A percentile compares a stretch with the other conserved stretches of the same genome.
phyloP scores from a whole-genome alignment of 768 basidiomycete species.

The Lactifluus rugatus region DNA sequence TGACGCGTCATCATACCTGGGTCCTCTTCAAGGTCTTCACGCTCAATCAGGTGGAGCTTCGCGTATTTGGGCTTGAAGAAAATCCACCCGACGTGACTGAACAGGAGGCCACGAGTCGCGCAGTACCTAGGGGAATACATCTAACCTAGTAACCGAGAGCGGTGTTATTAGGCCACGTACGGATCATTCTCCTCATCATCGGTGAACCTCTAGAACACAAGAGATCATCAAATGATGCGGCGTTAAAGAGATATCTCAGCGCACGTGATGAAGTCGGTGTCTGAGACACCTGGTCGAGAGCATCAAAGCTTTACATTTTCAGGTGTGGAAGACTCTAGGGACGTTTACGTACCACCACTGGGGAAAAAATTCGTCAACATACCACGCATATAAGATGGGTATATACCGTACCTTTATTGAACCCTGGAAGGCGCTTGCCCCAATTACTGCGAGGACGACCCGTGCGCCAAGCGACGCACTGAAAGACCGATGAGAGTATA shows the following conservation, averaged over 20 bases:
- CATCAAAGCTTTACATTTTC: slow-evolving; percentile 35
- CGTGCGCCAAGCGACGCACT: slow-evolving; percentile 47
- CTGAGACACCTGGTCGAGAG: slow-evolving; percentile 56
- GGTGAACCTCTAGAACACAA: slow-evolving; percentile 45
- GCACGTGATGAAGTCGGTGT: slow-evolving; percentile 66
- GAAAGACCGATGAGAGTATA: slow-evolving; percentile 72
- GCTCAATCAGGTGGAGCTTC: slow-evolving; percentile 52
- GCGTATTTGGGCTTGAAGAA: slow-evolving; percentile 66
- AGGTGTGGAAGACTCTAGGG: neutral
- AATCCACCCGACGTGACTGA: slow-evolving; percentile 81
- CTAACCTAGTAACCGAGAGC: neutral
- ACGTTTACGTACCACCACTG: slow-evolving; percentile 19
- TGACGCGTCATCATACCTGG: slow-evolving; percentile 37
- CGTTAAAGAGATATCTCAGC: slow-evolving; percentile 15
- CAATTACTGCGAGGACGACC: slow-evolving; percentile 50
- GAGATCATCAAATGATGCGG: neutral
- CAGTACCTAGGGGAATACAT: slow-evolving; percentile 41
- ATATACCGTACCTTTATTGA: slow-evolving; percentile 51
- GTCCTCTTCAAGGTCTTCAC: slow-evolving; percentile 58
- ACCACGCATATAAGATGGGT: neutral
- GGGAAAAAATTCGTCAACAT: neutral
- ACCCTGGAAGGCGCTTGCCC: slow-evolving; percentile 68
- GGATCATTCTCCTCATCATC: slow-evolving; percentile 61
- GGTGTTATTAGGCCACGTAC: slow-evolving; percentile 28
- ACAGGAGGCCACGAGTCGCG: slow-evolving; percentile 62